These are phyloP conservation scores for Talaromyces liani DNA, from an alignment of 495 filamentous ascomycete genomes.

Conservation along the genomic window DNA sequence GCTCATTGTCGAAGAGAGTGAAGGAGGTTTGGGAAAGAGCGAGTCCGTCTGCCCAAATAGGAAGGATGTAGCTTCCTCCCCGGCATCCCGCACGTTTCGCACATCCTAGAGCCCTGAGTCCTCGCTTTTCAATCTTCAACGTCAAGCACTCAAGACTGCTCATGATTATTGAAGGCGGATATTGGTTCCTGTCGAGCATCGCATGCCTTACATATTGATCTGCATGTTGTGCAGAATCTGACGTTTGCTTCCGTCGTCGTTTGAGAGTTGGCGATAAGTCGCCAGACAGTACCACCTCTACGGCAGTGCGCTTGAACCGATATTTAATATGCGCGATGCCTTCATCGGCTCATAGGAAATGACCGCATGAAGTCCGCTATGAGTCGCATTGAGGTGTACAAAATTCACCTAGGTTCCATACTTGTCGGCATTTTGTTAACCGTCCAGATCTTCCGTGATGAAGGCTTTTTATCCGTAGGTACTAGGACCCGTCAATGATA, in stretches of 20 bases:
- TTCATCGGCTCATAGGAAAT: not conserved
- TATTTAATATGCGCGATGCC: not conserved
- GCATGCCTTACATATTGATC: not conserved
- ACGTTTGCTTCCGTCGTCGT: not conserved
- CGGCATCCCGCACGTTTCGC: not conserved
- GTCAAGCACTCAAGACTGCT: not conserved
- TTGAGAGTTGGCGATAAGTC: not conserved
- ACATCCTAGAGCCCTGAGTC: too few species aligned
- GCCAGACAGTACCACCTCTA: not conserved
- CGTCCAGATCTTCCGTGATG: not conserved
- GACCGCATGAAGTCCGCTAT: not conserved
- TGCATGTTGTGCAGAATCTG: not conserved
- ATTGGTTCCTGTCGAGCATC: not conserved
- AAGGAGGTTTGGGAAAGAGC: not conserved
- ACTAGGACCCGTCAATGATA: not conserved
- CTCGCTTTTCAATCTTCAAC: not conserved
- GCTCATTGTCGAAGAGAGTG: not conserved
- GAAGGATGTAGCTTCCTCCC: not conserved
- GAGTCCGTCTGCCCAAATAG: not conserved
- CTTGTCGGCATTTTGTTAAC: not conserved
- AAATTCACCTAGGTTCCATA: not conserved
- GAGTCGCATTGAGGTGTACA: not conserved
- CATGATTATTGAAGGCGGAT: not conserved
- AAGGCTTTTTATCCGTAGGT: not conserved
- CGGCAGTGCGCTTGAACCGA: not conserved